Evolutionary conservation across 2,329 filamentous ascomycete genomes (phyloP), one percentile per base, ranked within the genome.

Genomic region (Sphaerulina musiva): DNA sequence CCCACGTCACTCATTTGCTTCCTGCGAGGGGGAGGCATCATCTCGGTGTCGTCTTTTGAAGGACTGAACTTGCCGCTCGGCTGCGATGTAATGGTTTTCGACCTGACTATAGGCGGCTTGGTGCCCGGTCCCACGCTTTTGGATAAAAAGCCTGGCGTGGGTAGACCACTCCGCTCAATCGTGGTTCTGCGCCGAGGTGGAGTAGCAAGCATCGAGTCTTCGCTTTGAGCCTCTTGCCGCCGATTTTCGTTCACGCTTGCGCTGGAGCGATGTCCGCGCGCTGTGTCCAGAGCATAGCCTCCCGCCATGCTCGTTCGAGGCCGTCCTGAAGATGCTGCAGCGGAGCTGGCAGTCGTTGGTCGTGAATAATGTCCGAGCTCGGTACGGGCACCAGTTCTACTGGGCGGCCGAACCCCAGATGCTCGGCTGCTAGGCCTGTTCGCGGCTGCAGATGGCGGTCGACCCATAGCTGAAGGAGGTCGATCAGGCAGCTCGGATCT

Each of bases 351-450:
- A 8, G 58, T 53, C 29, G 56, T 43, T 39, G 50, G 56, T 48
- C 53, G 42, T 34, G 58, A 56, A 52, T 60, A 63, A 51, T 60
- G 70, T 59, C 74, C 69, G 65, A 78, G 51, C 32, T 62, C 58
- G 70, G 23, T 73, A 71, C 57, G 74, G 74, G 47, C 76, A 72
- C 53, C 75, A 72, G 53, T 69, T 72, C 51, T 73, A 72, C 65
- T 65, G 20, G 55, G 55, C 12, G 63, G 62, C 34, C 61, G 56
- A 6, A 41, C 56, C 29, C 57, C 51, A n/a, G 61, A 58, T 46
- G 85, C 82, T 59, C 87, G 83, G 65, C 87, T 91, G 72, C 82
- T 86, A 12, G 88, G 87, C 34, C 87, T 83, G 62, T 82, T 85
- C 60, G 78, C 73, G 20, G 55, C 56, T 34, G 54, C 58, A 20